Base-by-base conservation (phyloP, 2,329 filamentous ascomycete genomes). In the Teratosphaeria nubilosa region DNA sequence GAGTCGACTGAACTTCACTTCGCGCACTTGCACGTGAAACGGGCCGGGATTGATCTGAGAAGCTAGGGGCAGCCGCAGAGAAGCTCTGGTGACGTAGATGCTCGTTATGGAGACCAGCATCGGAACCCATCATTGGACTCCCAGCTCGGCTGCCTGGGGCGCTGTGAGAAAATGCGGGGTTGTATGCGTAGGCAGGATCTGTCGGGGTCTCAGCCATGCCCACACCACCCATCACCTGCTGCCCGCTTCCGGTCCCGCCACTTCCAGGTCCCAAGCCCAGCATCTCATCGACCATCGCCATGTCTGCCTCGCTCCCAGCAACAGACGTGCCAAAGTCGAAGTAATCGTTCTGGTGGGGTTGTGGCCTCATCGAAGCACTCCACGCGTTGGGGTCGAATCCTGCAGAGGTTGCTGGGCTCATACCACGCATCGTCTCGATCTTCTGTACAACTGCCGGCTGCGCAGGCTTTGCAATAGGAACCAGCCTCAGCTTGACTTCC, bases 401-500 rank as follows among this genome's bases (percentile, higher is more conserved):
- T 62, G 79, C 77, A 2, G 82, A 80, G 60, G 82, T 78, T 30
- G 79, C 72, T 62, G 80, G 79, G 71, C 80, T 85, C 57, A 83
- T 67, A 63, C 80, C 81, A 51, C 82, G 78, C 64, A 85, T 82
- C 59, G 78, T 80, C 64, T 83, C 82, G 78, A 85, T 83, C 61
- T 77, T 84, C 64, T 79, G 79, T 50, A 82, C 70, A 65, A 83
- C 84, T 72, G 85, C 81, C 62, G 76, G 82, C 69, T 85, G 82
- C 62, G 82, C 72, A 32, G 79, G 80, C 56, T 82, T 88, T 20
- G 86, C 81, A 37, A 96, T 86, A 16, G 87, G 86, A 1, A 91
- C 87, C 58, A 99, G 79, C 69, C 90, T 91, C 61, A 99, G 79
- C 72, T 88, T 95, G 64, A 99, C 92, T 75, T 99, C 94, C 59